Conservation (phyloP, 805 yeast genomes). For the Wickerhamiella domercqiae region DNA sequence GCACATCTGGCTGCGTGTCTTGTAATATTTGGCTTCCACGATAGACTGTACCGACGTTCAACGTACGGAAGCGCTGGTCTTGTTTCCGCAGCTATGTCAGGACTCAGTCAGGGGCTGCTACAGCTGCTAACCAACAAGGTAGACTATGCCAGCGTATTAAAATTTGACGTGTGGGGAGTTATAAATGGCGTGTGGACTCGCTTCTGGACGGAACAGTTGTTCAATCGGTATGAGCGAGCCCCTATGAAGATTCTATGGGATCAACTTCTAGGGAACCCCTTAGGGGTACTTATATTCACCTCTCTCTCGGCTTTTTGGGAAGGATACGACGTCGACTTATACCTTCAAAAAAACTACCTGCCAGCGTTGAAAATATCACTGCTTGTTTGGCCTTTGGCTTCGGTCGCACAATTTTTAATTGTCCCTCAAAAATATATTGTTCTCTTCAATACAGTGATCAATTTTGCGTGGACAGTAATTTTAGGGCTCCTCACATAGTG, state of each 20-base stretch:
- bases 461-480: conserved; percentile 21
- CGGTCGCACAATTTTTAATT: conserved; percentile 14
- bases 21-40: conserved; percentile 16
- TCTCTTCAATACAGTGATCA: conserved; percentile 14
- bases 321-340: conserved; percentile 21
- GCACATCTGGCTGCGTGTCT: conserved; percentile 16
- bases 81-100: conserved; percentile 20
- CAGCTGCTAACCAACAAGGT: conserved; percentile 17
- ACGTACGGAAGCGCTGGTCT: conserved; percentile 22
- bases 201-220: conserved; percentile 25
- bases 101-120: conserved; percentile 23
- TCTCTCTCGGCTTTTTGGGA: conserved; percentile 25
- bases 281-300: conserved; percentile 21
- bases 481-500: conserved; percentile 13
- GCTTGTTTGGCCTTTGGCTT: conserved; percentile 19
- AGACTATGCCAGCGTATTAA: conserved; percentile 15
- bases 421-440: conserved; percentile 15
- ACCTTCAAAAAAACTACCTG: conserved; percentile 17
- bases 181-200: conserved; percentile 25
- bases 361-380: conserved; percentile 16
- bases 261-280: conserved; percentile 24
- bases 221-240: conserved; percentile 13
- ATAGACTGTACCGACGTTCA: conserved; percentile 15
- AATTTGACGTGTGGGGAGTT: conserved; percentile 26
- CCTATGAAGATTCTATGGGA: conserved; percentile 20